Percentiles rank a stretch among this genome's conserved stretches.
Conservation (phyloP, 441 rosid genomes). For the Pelargonium myrrhifolium region DNA sequence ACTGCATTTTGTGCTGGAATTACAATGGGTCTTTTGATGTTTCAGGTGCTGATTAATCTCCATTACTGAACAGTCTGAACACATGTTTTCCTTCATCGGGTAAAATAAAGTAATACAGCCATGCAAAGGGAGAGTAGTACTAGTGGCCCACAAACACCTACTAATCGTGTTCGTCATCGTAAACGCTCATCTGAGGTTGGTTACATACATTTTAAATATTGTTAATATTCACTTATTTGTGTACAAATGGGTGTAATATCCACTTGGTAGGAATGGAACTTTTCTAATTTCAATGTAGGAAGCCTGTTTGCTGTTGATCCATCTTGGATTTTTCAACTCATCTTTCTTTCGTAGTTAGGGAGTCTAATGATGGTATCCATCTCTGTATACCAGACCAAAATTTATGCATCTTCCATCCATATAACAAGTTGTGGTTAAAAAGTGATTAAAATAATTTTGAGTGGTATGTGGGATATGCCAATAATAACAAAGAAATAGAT, state of each 20-base stretch:
- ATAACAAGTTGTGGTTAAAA: too few species aligned
- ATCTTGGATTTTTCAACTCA: not conserved
- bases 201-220: conserved; percentile 6
- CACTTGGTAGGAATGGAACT: not conserved
- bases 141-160: conserved; percentile 36
- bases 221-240: not conserved
- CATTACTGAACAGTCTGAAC: not conserved
- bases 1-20: not conserved
- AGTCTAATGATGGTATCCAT: not conserved
- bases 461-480: not conserved
- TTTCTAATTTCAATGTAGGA: not conserved
- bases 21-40: conserved; percentile 9
- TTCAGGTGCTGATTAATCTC: conserved; percentile 15
- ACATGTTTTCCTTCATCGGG: conserved; percentile 1
- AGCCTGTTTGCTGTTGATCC: not conserved
- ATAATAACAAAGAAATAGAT: too few species aligned
- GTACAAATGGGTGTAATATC: not conserved
- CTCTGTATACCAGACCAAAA: too few species aligned
- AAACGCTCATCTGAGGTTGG: conserved; percentile 62
- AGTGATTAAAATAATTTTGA: not conserved
- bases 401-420: too few species aligned
- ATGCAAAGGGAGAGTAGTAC: conserved; percentile 51
- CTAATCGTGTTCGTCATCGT: conserved; percentile 52
- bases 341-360: not conserved
- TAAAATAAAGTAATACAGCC: conserved; percentile 20